Evolutionary conservation across 169 alveolate species (phyloP), one percentile per base, ranked within the genome.

Genomic region (Plasmodium falciparum): DNA sequence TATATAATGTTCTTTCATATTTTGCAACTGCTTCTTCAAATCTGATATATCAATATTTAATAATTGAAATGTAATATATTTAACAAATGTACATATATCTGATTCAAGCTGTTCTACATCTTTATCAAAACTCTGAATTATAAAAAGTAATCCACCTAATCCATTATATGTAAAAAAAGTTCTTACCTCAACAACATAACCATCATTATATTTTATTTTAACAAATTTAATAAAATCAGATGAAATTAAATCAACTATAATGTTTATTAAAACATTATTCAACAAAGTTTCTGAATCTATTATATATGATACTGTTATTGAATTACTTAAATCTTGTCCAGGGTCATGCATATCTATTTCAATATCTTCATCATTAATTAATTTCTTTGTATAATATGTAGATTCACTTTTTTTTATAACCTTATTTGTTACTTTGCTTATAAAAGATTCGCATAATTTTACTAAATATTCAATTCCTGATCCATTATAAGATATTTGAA

Each of bases 101-200:
- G 70, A 72, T 49, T 83, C 74, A 4, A 83, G 73, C 56, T 54
- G 69, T 69, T 83, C 85, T 29, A 83, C 85, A 22, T 83, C 66
- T 29, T 83, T 70, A 49, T 83, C 91, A 56, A 69, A 69, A 69
- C 91, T 83, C 72, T 83, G 69, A 83, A 83, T 83, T 17, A 83
- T 54, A 69, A 83, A 69, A 56, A 83, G 73, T 33, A 83, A 69
- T 67, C 91, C 91, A 43, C 85, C 62, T 52, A 70, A 69, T 49
- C 91, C 91, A 56, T 83, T 33, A 29, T 29, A 71, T 72, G 91
- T 69, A 73, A 43, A 69, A 39, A 83, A 83, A 15, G 78, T 47
- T 69, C 70, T 83, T 47, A 83, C 91, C 33, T 67, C 73, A 69
- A 69, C 91, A 59, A 45, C 17, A 50, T 83, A 54, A 56, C 91